A percentile compares a stretch with the other conserved stretches of the same genome.
These are phyloP conservation scores for Mortierella sp. DNA, from an alignment of 371 early-diverging fungal genomes.

Conservation along the genomic window DNA sequence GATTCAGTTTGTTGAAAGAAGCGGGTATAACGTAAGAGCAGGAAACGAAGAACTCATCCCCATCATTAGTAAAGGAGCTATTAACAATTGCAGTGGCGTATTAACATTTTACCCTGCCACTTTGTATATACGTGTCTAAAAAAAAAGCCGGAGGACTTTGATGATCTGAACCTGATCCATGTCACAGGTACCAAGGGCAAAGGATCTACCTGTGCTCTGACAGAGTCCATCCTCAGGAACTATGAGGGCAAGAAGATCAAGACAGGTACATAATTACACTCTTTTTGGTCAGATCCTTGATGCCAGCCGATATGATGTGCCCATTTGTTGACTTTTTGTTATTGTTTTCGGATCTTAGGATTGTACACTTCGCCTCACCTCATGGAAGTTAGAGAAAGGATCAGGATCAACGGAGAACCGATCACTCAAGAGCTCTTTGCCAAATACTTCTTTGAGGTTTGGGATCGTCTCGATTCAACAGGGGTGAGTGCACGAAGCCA, in stretches of 20 bases:
- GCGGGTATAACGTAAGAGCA: conserved; percentile 77
- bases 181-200: conserved; percentile 92
- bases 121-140: not conserved
- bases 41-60: not conserved
- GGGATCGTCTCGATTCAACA: conserved; percentile 78
- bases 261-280: conserved; percentile 61
- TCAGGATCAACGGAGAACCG: conserved; percentile 91
- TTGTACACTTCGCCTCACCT: conserved; percentile 96
- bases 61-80: too few species aligned
- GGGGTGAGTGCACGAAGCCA: conserved; percentile 22
- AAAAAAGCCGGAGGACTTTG: conserved; percentile 61
- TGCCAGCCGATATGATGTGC: not conserved
- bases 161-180: conserved; percentile 83
- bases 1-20: conserved; percentile 68
- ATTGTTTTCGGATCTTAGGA: conserved; percentile 56
- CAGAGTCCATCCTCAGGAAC: conserved; percentile 72
- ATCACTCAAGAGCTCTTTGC: conserved; percentile 82
- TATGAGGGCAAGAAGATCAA: conserved; percentile 58
- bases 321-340: too few species aligned
- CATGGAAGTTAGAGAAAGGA: conserved; percentile 92
- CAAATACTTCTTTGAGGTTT: conserved; percentile 88
- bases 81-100: too few species aligned
- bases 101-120: not conserved
- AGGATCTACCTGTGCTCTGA: conserved; percentile 83
- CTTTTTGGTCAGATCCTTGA: not conserved